Evolutionary conservation across 306 rosid genomes (phyloP), one percentile per base, ranked within the genome.

Genomic region (Biancaea sappan): DNA sequence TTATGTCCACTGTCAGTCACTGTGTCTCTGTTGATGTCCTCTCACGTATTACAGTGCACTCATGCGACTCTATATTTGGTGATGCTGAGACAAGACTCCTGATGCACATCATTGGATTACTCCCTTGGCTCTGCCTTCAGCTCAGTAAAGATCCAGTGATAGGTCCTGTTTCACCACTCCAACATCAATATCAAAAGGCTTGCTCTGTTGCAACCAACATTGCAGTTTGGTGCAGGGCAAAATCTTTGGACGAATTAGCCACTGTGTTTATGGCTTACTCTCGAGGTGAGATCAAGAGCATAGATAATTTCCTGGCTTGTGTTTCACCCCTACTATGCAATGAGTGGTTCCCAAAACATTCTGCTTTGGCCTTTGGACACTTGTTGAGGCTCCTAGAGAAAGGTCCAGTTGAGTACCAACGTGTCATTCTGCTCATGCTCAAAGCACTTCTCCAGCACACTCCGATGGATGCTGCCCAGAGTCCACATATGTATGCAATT

Each of bases 401-500:
- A 57, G 99, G 99, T 38, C 99, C 99, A 0, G 88, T 88, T 10
- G 98, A 89, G 81, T 95, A 95, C 82, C 99, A 95, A 75, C 97
- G 99, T 0, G 98, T 92, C 62, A 95, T 95, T 79, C 87, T 95
- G 48, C 96, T 95, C 15, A 87, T 90, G 94, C 92, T 95, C 46
- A 95, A 92, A 84, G 99, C 98, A 53, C 85, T 95, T 80, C 98
- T 95, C 74, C 98, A 90, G 83, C 98, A 92, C 87, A 92, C 99
- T 62, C 99, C 98, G 22, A 87, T 95, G 89, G 99, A 95, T 75
- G 98, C 98, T 47, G 86, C 99, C 29, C 99, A 95, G 81, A 95
- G 99, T 76, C 98, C 99, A 1, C 99, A 95, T 74, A 95, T 95
- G 86, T 95, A 90, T 66, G 96, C 99, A 26, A 84, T 90, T 25